phyloP scores from a whole-genome alignment of 202 grass and related monocot species.

The Digitaria exilis region DNA sequence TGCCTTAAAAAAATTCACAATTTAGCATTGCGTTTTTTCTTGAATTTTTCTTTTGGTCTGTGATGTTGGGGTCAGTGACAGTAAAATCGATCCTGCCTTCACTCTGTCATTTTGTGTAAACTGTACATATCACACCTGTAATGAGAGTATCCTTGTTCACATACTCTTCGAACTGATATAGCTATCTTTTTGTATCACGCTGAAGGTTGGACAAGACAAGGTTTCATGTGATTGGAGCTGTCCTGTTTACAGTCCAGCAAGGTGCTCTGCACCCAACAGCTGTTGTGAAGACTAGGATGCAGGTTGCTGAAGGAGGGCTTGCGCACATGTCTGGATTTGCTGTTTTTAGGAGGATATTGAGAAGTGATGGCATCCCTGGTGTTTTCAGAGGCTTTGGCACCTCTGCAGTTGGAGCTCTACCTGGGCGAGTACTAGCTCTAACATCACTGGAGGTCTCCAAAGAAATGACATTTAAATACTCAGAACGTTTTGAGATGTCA shows the following conservation, averaged over 20 bases:
- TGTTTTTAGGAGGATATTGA: slow-evolving; percentile 81
- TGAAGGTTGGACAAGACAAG: slow-evolving; percentile 90
- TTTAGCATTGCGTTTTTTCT: neutral
- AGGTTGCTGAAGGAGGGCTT: slow-evolving; percentile 71
- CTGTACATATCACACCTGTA: neutral
- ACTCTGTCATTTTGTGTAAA: neutral
- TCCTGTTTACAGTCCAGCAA: slow-evolving; percentile 89
- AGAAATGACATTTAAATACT: slow-evolving; percentile 77
- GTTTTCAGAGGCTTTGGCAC: slow-evolving; percentile 92
- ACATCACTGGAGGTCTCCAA: slow-evolving; percentile 95
- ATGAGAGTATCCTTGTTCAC: neutral
- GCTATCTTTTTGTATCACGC: slow-evolving; percentile 1
- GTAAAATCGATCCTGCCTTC: neutral
- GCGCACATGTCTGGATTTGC: slow-evolving; percentile 72
- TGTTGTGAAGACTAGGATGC: slow-evolving; percentile 95
- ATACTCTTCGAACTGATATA: slow-evolving; percentile 21
- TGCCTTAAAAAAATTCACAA: neutral
- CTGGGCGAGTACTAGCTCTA: slow-evolving; percentile 77
- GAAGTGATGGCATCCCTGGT: slow-evolving; percentile 73
- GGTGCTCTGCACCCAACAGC: slow-evolving; percentile 80
- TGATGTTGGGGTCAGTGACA: neutral
- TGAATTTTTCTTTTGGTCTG: slow-evolving; percentile 12
- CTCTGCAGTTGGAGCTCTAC: slow-evolving; percentile 78
- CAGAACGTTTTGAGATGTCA: slow-evolving; percentile 60
- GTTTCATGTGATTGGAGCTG: slow-evolving; percentile 86